Evolutionary conservation across 257 asterid species (phyloP).

Genomic region (Rehmannia glutinosa): DNA sequence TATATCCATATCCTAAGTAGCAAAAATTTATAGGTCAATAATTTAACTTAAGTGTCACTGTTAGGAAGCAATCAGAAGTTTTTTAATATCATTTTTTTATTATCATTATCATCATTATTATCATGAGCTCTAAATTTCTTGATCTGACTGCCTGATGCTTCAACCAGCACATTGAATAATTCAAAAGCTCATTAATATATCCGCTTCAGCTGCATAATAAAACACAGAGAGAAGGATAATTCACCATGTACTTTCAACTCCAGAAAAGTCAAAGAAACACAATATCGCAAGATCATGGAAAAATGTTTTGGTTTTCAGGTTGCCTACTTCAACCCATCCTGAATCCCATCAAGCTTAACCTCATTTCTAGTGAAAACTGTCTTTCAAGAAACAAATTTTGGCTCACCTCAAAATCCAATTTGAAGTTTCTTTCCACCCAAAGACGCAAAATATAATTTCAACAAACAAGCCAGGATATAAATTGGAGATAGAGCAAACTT

Average conservation of each 20-base stretch:
- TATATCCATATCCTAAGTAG: no score
- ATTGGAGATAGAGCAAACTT: neutral
- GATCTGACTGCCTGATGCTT: neutral
- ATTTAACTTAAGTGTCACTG: slow-evolving; percentile 14
- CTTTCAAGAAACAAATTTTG: neutral
- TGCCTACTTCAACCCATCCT: neutral
- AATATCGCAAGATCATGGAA: neutral
- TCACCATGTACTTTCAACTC: slow-evolving; percentile 4
- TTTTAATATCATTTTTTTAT: neutral
- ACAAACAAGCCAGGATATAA: neutral
- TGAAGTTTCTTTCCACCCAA: neutral
- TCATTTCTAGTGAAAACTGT: neutral
- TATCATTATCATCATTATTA: neutral
- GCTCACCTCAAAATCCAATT: neutral
- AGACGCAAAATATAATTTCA: slow-evolving; percentile 11
- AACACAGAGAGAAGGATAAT: neutral
- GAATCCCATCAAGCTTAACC: neutral
- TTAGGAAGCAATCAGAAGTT: slow-evolving; percentile 12
- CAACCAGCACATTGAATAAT: slow-evolving; percentile 10
- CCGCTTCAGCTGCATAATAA: slow-evolving; percentile 3
- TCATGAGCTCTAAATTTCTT: neutral
- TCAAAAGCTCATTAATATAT: neutral
- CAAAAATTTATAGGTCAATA: no score
- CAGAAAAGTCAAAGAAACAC: neutral
- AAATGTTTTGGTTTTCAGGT: neutral